Evolutionary conservation across 257 asterid species (phyloP), one percentile per base, ranked within the genome.

Genomic region (Thymus mandschuricus): DNA sequence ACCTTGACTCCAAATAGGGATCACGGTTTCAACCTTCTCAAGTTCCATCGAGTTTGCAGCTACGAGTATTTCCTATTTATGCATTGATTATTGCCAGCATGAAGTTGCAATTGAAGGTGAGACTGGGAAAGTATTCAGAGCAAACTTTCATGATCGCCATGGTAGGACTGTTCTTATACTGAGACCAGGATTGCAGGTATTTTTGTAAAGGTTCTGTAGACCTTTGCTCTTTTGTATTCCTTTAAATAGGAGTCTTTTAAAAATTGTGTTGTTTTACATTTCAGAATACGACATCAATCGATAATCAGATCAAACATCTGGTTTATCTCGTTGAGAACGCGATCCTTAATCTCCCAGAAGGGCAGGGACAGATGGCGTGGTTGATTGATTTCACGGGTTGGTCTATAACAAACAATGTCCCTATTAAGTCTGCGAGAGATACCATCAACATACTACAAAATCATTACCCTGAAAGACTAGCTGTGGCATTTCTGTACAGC

Each of bases 341-440:
- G n/a, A 83, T 91, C 71, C 89, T 89, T 59, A 94, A 91, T 83
- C 99, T 91, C 75, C 97, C 96, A 4, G 95, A 88, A 86, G 98
- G 86, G 33, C 97, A 94, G 78, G 95, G 88, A 62, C 97, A 94
- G 78, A 89, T 91, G 97, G 85, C 95, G 10, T 94, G 99, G 99
- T 75, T 94, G 60, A 91, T 94, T 68, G 98, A 94, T 84, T 94
- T 91, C 84, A 80, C 97, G 2, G 95, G 97, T 44, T 94, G 92
- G 97, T 91, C 98, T 64, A 28, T 91, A 50, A 89, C 78, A 85
- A 88, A 72, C 64, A 91, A 83, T 40, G 95, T 94, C 62, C 93
- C 99, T 5, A 75, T 89, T 70, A 94, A 88, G 84, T 82, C 96
- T 79, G 95, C 98, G 40, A 80, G 93, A 48, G 98, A 94, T 61